Base-by-base conservation (phyloP, 805 yeast species). In the Blastobotrys muscicola region DNA sequence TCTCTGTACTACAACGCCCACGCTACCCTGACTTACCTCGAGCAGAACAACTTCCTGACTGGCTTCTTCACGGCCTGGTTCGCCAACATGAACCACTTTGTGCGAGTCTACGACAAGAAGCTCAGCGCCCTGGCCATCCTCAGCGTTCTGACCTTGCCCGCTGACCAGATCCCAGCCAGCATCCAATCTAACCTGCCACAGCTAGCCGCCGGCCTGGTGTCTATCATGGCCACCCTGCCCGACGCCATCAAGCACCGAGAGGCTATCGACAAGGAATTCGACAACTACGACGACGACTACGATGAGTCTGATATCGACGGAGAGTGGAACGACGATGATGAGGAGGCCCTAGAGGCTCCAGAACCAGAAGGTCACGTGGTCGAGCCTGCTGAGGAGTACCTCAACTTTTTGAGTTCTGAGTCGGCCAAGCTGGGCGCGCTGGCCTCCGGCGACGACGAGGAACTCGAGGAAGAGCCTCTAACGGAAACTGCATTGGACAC, bases 71-170 rank as follows among this genome's bases (percentile, higher is more conserved):
- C 68, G 20, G 59, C 69, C 42, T 86, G 96, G 96, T 75, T 82
- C 55, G 67, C 71, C 14, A 53, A 70, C 8, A 64, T 78, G 33
- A 73, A 78, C 3, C 64, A 67, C 23, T 70, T 82, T 52, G 71
- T 71, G 15, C 68, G 94, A 47, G 94, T 85, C 2, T 84, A 74
- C 55, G 97, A 90, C 62, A 69, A 85, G 59, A 89, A 87, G 61
- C 62, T 90, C 36, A 76, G 85, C 1, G 66, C 76, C 2, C 62
- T 90, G 50, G 94, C 92, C 0, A 57, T 82, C 15, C 61, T 89
- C 45, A 68, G 76, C 8, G 46, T 85, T 10, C 50, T 76, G 33
- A 45, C 64, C 3, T 38, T 54, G 2, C 58, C 60, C 1, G 64
- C 63, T 9, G 52, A 55, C 0, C 50, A 60, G 8, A 54, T 68